A percentile compares a stretch with the other conserved stretches of the same genome.
These are phyloP conservation scores for Bigelowiella natans DNA, from an alignment of 78 protist genomes.

Conservation along the genomic window DNA sequence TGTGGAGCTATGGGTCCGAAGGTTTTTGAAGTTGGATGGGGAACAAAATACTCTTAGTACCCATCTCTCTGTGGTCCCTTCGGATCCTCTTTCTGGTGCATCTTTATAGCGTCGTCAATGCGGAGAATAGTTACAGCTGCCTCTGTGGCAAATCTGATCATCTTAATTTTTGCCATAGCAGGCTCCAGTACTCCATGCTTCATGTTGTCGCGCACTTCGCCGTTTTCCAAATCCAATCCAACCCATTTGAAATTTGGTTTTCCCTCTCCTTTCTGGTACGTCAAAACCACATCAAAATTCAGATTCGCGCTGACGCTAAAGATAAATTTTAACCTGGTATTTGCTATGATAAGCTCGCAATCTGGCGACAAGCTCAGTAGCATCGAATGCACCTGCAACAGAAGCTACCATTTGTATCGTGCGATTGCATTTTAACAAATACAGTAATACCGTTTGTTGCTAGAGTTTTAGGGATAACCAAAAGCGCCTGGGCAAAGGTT, in stretches of 20 bases:
- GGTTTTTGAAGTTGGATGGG: no score
- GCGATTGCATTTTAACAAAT: no score
- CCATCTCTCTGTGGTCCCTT: neutral
- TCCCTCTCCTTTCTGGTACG: no score
- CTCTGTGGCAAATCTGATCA: slow-evolving; percentile 93
- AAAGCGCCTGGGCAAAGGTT: slow-evolving; percentile 92
- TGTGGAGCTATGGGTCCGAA: no score
- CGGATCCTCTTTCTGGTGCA: slow-evolving; percentile 38
- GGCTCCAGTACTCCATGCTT: slow-evolving; percentile 98
- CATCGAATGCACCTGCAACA: slow-evolving; percentile 88
- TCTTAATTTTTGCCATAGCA: slow-evolving; percentile 80
- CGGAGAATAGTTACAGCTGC: slow-evolving; percentile 93
- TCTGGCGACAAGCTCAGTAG: slow-evolving; percentile 89
- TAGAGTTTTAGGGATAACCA: slow-evolving; percentile 58
- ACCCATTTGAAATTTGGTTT: neutral
- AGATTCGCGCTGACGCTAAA: no score
- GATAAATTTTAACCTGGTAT: slow-evolving; percentile 54
- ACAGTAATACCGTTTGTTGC: neutral
- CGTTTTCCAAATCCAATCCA: slow-evolving; percentile 33
- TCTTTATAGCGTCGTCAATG: slow-evolving; percentile 85
- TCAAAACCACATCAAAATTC: no score
- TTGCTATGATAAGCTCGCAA: slow-evolving; percentile 83
- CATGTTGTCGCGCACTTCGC: slow-evolving; percentile 55
- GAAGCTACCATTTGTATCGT: no score
- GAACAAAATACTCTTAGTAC: neutral